These are phyloP conservation scores for Cunninghamia lanceolata DNA, from an alignment of 75 land plant species.

Conservation along the genomic window DNA sequence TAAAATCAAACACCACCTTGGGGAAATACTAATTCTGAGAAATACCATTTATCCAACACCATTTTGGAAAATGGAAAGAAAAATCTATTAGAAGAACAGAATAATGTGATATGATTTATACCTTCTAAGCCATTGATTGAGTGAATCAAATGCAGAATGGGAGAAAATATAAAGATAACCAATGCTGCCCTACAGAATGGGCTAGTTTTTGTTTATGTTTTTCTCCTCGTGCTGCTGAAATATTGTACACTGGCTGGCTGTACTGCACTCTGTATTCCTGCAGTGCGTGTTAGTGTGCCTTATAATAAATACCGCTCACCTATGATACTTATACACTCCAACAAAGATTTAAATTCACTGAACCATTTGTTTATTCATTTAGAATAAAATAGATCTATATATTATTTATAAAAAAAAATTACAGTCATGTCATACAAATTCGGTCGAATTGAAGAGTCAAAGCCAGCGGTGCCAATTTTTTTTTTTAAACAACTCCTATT, in stretches of 20 bases:
- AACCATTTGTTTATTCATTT: not conserved
- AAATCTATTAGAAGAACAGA: no score
- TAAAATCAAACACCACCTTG: not conserved
- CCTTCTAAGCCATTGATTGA: not conserved
- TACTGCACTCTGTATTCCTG: not conserved
- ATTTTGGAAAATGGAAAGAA: not conserved
- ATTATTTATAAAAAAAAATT: no score
- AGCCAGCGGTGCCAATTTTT: no score
- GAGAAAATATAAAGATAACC: not conserved
- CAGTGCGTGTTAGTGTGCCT: not conserved
- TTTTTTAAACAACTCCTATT: no score
- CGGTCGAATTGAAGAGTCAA: no score
- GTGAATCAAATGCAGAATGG: not conserved
- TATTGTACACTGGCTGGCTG: not conserved
- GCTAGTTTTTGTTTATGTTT: not conserved
- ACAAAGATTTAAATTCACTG: not conserved
- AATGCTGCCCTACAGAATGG: not conserved
- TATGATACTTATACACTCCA: not conserved
- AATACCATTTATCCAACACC: not conserved
- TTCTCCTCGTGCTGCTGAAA: not conserved
- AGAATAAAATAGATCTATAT: no score
- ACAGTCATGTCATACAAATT: no score
- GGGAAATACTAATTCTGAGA: not conserved
- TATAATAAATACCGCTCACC: not conserved
- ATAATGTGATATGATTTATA: no score